Base-by-base conservation (phyloP, 2,329 filamentous ascomycete genomes). In the Neofusicoccum sp. region DNA sequence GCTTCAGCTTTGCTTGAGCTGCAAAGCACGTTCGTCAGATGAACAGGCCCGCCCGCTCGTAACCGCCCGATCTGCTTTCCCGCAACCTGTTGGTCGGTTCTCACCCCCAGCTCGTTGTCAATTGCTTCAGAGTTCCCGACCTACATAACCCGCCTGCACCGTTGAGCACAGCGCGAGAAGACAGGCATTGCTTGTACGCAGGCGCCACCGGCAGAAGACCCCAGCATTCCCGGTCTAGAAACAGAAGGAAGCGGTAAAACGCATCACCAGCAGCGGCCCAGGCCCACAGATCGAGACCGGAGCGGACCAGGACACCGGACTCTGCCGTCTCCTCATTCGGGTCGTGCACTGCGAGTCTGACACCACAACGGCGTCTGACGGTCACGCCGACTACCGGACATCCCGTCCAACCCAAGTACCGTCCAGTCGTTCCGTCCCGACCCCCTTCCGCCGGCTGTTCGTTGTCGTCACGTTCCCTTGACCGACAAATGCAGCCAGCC, bases 51-150 rank as follows among this genome's bases (percentile, higher is more conserved):
- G 20, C 16, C 5, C 45, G 28, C 45, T 33, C 3, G n/a, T 26
- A 14, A 11, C 12, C 6, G 24, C 16, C 20, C 20, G 34, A n/a
- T 36, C 16, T 7, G 14, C 14, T 36, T 24, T 33, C 31, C 16
- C 16, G 31, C 47, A 12, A 26, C 48, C 12, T 53, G 3, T 12
- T 14, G n/a, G n/a, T n/a, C n/a, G n/a, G n/a, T n/a, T n/a, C n/a
- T n/a, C n/a, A n/a, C n/a, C 26, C 36, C 9, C 14, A 11, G 12
- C 20, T 24, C 33, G 28, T 34, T 48, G 2, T 43, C 51, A 31
- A 43, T 43, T 43, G 51, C 38, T 43, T 26, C 51, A 56, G 51
- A 56, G 26, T 33, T 43, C 34, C 51, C 51, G 51, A 56, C 51
- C 51, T 20, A 56, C 51, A 43, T 56, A 38, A 30, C 34, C 51